These are phyloP conservation scores for Penicillium decumbens DNA, from an alignment of 2,329 filamentous ascomycete species.

Conservation along the genomic window DNA sequence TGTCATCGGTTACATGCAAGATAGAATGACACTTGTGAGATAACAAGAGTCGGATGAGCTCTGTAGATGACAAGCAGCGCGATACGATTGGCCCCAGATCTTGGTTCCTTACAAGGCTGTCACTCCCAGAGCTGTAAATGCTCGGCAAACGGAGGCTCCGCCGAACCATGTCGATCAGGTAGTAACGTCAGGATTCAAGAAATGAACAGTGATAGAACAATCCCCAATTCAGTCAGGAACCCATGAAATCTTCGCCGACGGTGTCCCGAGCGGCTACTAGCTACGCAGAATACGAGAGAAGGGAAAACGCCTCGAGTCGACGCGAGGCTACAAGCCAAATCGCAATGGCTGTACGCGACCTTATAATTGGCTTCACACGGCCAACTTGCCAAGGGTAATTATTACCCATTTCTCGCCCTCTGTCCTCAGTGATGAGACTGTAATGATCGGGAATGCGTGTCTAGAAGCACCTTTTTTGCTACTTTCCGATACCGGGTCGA, in stretches of 20 bases:
- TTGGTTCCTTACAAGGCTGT: neutral
- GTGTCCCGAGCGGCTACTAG: neutral
- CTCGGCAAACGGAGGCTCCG: neutral
- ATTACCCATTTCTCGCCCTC: neutral
- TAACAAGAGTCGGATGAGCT: neutral
- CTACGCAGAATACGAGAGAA: neutral
- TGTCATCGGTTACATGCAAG: neutral
- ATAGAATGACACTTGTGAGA: neutral
- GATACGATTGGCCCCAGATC: neutral
- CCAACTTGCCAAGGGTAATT: neutral
- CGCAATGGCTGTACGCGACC: neutral
- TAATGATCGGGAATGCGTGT: conserved; percentile 3
- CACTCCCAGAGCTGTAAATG: neutral
- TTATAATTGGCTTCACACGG: neutral
- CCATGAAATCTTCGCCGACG: neutral
- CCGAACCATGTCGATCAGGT: neutral
- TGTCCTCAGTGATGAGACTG: neutral
- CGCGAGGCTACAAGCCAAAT: neutral
- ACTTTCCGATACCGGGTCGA: neutral
- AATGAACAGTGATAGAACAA: neutral
- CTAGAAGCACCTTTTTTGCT: neutral
- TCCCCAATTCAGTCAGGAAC: neutral
- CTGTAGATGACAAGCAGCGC: neutral
- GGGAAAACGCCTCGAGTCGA: neutral
- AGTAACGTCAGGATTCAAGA: neutral